These are phyloP conservation scores for Yamagishiella unicocca DNA, from an alignment of 139 green algal genomes.

Conservation along the genomic window DNA sequence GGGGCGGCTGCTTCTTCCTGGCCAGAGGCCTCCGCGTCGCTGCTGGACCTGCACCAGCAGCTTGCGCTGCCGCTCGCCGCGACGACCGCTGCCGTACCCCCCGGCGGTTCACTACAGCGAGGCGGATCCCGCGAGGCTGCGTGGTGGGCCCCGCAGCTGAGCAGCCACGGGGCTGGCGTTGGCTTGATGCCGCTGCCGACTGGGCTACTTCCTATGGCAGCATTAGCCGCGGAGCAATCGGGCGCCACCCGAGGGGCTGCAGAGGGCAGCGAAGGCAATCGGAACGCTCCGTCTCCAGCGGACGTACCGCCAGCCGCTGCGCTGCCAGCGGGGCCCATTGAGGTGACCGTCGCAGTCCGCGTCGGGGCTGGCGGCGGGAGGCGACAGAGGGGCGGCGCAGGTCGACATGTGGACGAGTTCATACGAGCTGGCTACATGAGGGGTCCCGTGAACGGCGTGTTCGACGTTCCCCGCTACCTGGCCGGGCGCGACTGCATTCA, in stretches of 20 bases:
- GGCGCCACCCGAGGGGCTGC: neutral
- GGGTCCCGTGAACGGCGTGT: neutral
- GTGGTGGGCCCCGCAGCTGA: neutral
- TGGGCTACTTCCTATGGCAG: neutral
- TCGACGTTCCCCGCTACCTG: neutral
- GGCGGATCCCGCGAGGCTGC: neutral
- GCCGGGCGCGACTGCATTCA: conserved; percentile 5
- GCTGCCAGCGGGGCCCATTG: neutral
- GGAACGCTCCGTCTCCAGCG: too few relatives aligned
- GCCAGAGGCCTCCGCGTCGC: neutral
- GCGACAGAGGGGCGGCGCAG: neutral
- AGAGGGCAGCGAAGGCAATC: too few relatives aligned
- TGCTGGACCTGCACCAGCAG: neutral
- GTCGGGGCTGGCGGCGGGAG: neutral
- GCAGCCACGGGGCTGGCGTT: neutral
- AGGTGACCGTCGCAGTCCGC: neutral
- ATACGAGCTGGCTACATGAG: neutral
- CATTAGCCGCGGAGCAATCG: neutral
- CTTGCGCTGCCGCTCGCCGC: neutral
- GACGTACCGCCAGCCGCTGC: too few relatives aligned
- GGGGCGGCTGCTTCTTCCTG: neutral
- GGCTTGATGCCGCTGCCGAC: neutral
- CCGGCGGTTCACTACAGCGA: neutral
- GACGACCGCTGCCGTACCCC: neutral
- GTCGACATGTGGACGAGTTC: neutral